These are phyloP conservation scores for Neofusicoccum cordaticola DNA, from an alignment of 2,329 filamentous ascomycete genomes.

Conservation along the genomic window DNA sequence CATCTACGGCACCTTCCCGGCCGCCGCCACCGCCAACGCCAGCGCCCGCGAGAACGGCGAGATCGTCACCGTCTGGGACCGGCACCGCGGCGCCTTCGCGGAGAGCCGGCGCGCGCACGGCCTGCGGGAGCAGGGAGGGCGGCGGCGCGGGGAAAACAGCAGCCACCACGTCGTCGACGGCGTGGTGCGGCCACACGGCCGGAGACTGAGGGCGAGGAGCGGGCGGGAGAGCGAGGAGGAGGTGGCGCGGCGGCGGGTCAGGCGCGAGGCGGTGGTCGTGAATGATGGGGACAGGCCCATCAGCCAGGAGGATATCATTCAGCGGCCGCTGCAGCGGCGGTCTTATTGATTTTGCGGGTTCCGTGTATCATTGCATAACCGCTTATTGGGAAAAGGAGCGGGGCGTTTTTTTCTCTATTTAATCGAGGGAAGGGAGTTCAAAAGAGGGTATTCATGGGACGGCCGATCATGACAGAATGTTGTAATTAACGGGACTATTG, in stretches of 20 bases:
- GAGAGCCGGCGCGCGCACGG: constrained; percentile 1
- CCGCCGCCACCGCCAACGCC: too few relatives aligned
- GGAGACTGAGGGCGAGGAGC: constrained; percentile 35
- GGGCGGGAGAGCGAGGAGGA: constrained; percentile 60
- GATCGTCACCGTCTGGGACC: constrained; percentile 4
- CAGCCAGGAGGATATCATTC: constrained; percentile 73
- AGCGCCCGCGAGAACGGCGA: background rate
- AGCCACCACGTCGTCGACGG: background rate
- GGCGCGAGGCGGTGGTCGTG: constrained; percentile 86
- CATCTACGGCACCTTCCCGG: background rate
- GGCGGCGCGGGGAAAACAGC: background rate
- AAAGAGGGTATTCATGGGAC: background rate
- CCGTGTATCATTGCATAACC: background rate
- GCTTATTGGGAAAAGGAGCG: background rate
- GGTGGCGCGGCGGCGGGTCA: constrained; percentile 68
- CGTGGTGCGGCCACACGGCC: constrained; percentile 21
- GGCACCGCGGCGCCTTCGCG: background rate
- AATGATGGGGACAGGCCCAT: constrained; percentile 80
- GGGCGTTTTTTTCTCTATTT: background rate
- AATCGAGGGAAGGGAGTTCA: background rate
- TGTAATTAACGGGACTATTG: background rate
- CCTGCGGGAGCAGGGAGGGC: background rate
- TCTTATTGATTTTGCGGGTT: background rate
- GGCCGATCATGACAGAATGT: background rate
- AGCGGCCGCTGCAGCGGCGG: constrained; percentile 36